A percentile compares a stretch with the other conserved stretches of the same genome.
phyloP scores from a whole-genome alignment of 139 green algal species.

The Chlamydomonas eustigma region DNA sequence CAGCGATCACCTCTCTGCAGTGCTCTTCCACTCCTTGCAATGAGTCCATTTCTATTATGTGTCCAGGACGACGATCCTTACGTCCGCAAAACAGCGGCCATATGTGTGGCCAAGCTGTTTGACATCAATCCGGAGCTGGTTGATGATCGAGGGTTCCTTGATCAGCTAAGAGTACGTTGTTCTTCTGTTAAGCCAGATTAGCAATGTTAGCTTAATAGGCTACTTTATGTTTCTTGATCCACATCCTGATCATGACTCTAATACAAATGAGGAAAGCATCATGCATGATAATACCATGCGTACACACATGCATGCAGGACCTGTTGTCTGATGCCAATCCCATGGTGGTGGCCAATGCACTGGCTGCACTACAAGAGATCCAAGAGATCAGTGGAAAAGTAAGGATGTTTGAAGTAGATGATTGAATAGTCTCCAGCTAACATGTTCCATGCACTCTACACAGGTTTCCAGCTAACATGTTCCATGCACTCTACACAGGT shows the following conservation, averaged over 20 bases:
- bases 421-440: background rate
- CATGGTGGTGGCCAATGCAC: slow-evolving; percentile 98
- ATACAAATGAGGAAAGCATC: too few species aligned
- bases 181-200: background rate
- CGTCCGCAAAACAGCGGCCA: slow-evolving; percentile 96
- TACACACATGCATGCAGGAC: slow-evolving; percentile 65
- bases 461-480: slow-evolving; percentile 9
- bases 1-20: too few species aligned
- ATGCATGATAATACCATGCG: too few species aligned
- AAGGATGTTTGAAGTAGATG: too few species aligned
- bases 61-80: slow-evolving; percentile 95
- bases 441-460: slow-evolving; percentile 7
- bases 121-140: slow-evolving; percentile 96
- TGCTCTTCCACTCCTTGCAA: too few species aligned
- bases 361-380: slow-evolving; percentile 88
- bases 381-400: slow-evolving; percentile 4
- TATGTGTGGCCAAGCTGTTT: slow-evolving; percentile 98
- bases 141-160: slow-evolving; percentile 94
- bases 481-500: background rate
- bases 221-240: too few species aligned
- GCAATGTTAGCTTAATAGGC: background rate
- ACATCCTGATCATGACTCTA: too few species aligned
- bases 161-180: slow-evolving; percentile 69
- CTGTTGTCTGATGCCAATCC: slow-evolving; percentile 94
- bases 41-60: too few species aligned